Conservation (phyloP, 164 flowering plant genomes). For the Tetracentron sinense region DNA sequence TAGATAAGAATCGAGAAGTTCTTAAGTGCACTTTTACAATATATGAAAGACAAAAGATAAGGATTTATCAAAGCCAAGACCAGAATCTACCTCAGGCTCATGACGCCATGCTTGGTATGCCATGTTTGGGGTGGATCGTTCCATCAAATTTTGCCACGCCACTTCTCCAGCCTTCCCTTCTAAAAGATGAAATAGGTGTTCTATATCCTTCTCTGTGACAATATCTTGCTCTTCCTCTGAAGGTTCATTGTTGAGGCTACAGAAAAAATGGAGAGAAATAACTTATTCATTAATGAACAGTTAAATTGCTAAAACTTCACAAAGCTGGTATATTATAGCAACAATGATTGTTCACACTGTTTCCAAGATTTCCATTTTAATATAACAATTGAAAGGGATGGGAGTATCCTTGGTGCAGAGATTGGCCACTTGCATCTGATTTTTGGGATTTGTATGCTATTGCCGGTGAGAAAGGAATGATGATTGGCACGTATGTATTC, state of each 20-base stretch:
- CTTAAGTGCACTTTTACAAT: neutral
- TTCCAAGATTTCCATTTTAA: too few species aligned
- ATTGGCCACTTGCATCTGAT: too few species aligned
- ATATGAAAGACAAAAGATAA: neutral
- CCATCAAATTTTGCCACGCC: conserved; percentile 90
- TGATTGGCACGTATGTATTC: too few species aligned
- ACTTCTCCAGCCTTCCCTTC: conserved; percentile 56
- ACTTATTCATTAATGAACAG: neutral
- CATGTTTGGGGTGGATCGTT: conserved; percentile 74
- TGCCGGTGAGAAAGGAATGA: too few species aligned
- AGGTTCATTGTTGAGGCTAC: conserved; percentile 20
- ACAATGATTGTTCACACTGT: too few species aligned
- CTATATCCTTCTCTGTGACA: conserved; percentile 74
- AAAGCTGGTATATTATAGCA: too few species aligned
- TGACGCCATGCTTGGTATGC: conserved; percentile 90
- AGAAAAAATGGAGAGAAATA: conserved; percentile 6
- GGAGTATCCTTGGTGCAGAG: too few species aligned
- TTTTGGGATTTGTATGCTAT: too few species aligned
- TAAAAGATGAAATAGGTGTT: conserved; percentile 62
- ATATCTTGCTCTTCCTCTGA: conserved; percentile 32
- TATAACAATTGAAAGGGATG: too few species aligned
- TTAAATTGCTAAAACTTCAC: too few species aligned
- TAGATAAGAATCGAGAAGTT: too few species aligned
- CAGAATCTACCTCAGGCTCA: conserved; percentile 71
- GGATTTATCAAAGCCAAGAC: neutral